These are phyloP conservation scores for Aspergillus avenaceus DNA, from an alignment of 495 filamentous ascomycete species.

Conservation along the genomic window DNA sequence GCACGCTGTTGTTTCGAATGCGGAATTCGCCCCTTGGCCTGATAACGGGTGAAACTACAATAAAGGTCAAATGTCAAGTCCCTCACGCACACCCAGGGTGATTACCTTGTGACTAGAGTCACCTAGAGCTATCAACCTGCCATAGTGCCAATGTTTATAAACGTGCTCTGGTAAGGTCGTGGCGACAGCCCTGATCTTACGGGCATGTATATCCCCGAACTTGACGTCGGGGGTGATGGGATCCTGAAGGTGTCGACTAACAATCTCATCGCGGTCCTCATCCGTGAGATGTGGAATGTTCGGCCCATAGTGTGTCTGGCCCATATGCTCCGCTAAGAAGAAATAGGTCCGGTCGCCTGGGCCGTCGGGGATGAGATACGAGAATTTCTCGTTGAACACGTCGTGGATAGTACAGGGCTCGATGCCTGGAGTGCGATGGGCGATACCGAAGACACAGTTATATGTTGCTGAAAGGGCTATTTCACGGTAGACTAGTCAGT, in stretches of 20 bases:
- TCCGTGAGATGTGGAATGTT: conserved; percentile 37
- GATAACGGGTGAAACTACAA: conserved; percentile 19
- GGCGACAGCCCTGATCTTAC: conserved; percentile 6
- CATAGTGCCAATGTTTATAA: conserved; percentile 22
- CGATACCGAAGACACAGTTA: conserved; percentile 23
- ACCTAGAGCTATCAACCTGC: conserved; percentile 21
- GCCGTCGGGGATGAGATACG: conserved; percentile 19
- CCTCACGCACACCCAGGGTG: not conserved
- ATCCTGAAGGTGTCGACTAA: conserved; percentile 22
- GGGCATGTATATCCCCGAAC: conserved; percentile 14
- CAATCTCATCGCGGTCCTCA: conserved; percentile 17
- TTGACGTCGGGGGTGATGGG: conserved; percentile 21
- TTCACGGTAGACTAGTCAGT: no score
- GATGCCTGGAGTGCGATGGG: conserved; percentile 9
- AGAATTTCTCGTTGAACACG: conserved; percentile 17
- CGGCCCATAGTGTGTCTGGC: conserved; percentile 17
- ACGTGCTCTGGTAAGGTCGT: conserved; percentile 19
- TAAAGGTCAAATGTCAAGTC: no score
- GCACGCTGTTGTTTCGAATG: conserved; percentile 18
- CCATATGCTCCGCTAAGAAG: conserved; percentile 20
- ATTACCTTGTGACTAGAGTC: conserved; percentile 26
- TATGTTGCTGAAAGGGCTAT: conserved; percentile 22
- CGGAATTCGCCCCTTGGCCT: conserved; percentile 29
- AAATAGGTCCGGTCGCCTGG: conserved; percentile 19
- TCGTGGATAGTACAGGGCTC: conserved; percentile 8